Conservation (phyloP, 768 basidiomycete species). For the Scleroderma bovista region DNA sequence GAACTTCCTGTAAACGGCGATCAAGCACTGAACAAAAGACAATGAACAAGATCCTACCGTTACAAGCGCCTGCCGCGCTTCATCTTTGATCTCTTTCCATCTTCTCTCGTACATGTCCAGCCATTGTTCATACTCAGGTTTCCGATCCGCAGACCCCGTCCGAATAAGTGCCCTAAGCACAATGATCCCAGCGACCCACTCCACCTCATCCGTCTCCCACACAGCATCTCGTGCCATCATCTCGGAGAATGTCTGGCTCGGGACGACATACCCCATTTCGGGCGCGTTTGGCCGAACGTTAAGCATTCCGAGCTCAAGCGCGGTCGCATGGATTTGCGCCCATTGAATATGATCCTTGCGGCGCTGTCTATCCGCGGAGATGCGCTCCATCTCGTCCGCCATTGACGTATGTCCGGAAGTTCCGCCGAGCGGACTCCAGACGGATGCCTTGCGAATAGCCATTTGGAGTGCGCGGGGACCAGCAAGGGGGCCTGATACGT, state of each 20-base stretch:
- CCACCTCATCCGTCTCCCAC: conserved; percentile 62
- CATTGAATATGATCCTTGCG: conserved; percentile 62
- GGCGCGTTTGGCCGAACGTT: conserved; percentile 33
- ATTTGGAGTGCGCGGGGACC: conserved; percentile 55
- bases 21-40: not conserved
- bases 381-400: conserved; percentile 58
- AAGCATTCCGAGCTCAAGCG: conserved; percentile 54
- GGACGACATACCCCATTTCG: conserved; percentile 39
- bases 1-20: conserved; percentile 36
- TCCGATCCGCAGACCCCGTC: conserved; percentile 44
- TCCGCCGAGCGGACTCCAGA: conserved; percentile 39
- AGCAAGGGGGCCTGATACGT: conserved; percentile 48
- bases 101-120: conserved; percentile 54
- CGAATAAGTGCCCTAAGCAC: conserved; percentile 54
- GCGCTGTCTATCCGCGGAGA: conserved; percentile 52
- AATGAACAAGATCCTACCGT: conserved; percentile 34
- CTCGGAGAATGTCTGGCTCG: conserved; percentile 45
- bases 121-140: conserved; percentile 50
- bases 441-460: conserved; percentile 51
- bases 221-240: conserved; percentile 61
- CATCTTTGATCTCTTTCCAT: conserved; percentile 70
- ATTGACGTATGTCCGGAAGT: conserved; percentile 30
- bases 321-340: conserved; percentile 62
- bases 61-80: conserved; percentile 56
- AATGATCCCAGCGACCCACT: conserved; percentile 63